A percentile compares a stretch with the other conserved stretches of the same genome.
phyloP scores from a whole-genome alignment of 2,329 filamentous ascomycete species.

The Cladosporium sp. region DNA sequence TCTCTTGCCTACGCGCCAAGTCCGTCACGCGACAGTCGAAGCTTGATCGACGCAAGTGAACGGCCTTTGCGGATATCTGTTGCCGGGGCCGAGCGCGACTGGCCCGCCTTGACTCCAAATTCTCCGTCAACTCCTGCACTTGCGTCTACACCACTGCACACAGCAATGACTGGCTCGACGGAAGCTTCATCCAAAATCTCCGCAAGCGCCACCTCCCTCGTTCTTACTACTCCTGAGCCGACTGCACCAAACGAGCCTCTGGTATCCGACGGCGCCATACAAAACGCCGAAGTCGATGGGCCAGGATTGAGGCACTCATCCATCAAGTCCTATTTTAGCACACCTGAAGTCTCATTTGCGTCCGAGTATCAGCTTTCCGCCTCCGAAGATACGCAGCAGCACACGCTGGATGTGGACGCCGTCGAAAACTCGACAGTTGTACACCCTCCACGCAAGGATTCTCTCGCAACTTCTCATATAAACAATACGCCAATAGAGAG shows the following conservation, averaged over 20 bases:
- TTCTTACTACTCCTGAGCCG: too few species aligned
- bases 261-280: too few species aligned
- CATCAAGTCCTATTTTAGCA: background rate
- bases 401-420: background rate
- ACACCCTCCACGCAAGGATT: slow-evolving; percentile 2
- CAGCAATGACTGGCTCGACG: background rate
- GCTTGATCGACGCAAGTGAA: slow-evolving; percentile 38
- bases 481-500: background rate
- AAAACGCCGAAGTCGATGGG: too few species aligned
- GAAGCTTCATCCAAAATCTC: background rate
- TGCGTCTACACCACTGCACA: background rate
- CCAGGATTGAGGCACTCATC: background rate
- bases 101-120: slow-evolving; percentile 20
- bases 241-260: too few species aligned
- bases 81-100: slow-evolving; percentile 16
- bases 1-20: slow-evolving; percentile 29
- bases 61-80: slow-evolving; percentile 20
- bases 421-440: background rate
- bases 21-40: slow-evolving; percentile 34
- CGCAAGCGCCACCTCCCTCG: background rate
- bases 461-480: background rate
- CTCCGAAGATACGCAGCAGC: background rate
- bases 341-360: background rate
- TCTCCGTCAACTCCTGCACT: background rate
- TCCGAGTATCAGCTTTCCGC: background rate